Evolutionary conservation across 164 flowering plant genomes (phyloP).

Genomic region (Dillenia turbinata): DNA sequence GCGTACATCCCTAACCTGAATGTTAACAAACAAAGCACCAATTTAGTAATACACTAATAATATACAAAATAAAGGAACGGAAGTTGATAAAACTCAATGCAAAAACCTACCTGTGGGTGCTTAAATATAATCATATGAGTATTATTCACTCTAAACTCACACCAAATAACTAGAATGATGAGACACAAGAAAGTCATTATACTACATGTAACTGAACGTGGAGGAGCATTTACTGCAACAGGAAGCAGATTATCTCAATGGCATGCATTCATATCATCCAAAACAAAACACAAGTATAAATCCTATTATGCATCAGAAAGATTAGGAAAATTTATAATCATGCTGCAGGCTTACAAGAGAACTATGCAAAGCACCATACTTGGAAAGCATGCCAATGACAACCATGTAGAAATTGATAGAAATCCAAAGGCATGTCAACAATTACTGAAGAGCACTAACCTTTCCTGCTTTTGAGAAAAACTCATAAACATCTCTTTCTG

Average conservation of each 20-base stretch:
- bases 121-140: constrained; percentile 5
- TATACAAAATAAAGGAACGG: too few relatives aligned
- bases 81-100: too few relatives aligned
- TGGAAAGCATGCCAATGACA: constrained; percentile 6
- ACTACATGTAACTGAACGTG: constrained; percentile 30
- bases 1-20: constrained; percentile 95
- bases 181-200: constrained; percentile 33
- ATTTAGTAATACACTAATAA: too few relatives aligned
- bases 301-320: constrained; percentile 9
- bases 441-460: constrained; percentile 37
- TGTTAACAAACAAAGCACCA: constrained; percentile 5
- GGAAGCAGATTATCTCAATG: constrained; percentile 37
- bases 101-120: too few relatives aligned
- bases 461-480: constrained; percentile 95
- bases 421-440: not conserved
- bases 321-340: constrained; percentile 13
- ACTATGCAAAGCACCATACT: constrained; percentile 4
- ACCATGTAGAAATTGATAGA: constrained; percentile 9
- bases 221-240: constrained; percentile 33
- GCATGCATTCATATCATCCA: constrained; percentile 19
- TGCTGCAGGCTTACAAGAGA: constrained; percentile 3
- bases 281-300: constrained; percentile 17
- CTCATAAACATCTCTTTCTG: constrained; percentile 86
- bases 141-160: constrained; percentile 21
- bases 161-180: constrained; percentile 27